A percentile compares a stretch with the other conserved stretches of the same genome.
phyloP scores from a whole-genome alignment of 2,329 filamentous ascomycete genomes.

The Alternaria ventricosa region DNA sequence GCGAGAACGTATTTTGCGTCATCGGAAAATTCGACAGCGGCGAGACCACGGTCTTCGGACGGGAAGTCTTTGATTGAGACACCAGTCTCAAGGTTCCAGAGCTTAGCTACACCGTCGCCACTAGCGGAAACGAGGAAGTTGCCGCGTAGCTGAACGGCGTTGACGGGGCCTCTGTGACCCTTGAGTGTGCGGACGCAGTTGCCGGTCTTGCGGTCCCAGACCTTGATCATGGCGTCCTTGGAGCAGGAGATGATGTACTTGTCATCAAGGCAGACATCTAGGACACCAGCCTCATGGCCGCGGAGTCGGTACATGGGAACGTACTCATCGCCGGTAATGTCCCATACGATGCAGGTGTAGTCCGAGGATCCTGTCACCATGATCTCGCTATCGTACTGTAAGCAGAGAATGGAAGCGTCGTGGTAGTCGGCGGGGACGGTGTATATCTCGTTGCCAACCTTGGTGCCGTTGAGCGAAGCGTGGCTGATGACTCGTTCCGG shows the following conservation, averaged over 20 bases:
- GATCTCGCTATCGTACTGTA: constrained; percentile 92
- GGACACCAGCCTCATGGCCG: constrained; percentile 83
- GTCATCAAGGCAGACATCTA: constrained; percentile 92
- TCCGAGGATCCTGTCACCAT: constrained; percentile 96
- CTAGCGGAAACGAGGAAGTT: constrained; percentile 93
- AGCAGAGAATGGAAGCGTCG: constrained; percentile 89
- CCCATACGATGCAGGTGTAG: constrained; percentile 88
- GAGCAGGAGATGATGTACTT: constrained; percentile 95
- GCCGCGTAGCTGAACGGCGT: constrained; percentile 92
- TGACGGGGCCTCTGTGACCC: constrained; percentile 91
- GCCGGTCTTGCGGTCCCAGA: constrained; percentile 88
- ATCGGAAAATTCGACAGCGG: constrained; percentile 94
- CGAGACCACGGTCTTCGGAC: constrained; percentile 89
- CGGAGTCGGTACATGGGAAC: constrained; percentile 75
- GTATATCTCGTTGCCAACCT: constrained; percentile 55
- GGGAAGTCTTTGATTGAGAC: constrained; percentile 88
- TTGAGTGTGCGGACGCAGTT: constrained; percentile 76
- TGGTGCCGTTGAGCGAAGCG: constrained; percentile 56
- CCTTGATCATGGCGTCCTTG: constrained; percentile 91
- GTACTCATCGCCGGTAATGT: constrained; percentile 72
- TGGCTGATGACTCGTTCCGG: constrained; percentile 53
- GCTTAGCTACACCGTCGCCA: constrained; percentile 89
- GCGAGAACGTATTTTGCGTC: constrained; percentile 93
- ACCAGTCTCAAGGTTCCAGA: constrained; percentile 93
- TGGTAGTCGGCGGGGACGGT: constrained; percentile 67